A percentile compares a stretch with the other conserved stretches of the same genome.
phyloP scores from a whole-genome alignment of 345 rosid genomes.

The Geranium rotundifolium region DNA sequence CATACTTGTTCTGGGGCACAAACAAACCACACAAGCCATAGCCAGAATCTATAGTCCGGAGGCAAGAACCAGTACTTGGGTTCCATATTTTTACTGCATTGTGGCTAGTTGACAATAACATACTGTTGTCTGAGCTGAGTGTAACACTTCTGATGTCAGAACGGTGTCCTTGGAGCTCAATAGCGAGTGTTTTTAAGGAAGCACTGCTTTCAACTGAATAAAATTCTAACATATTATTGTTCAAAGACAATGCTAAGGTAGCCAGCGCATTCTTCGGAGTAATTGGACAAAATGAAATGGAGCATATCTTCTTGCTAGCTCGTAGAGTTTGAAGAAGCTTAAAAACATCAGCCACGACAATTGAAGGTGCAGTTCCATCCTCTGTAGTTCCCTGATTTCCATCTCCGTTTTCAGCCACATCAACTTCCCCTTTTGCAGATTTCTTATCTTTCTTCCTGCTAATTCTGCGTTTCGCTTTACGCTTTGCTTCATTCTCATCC shows the following conservation, averaged over 20 bases:
- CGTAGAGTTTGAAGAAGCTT: slow-evolving; percentile 68
- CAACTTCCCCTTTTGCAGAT: slow-evolving; percentile 38
- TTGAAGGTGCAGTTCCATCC: slow-evolving; percentile 20
- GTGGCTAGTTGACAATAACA: slow-evolving; percentile 95
- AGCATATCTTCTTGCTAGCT: slow-evolving; percentile 72
- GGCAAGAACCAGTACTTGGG: slow-evolving; percentile 91
- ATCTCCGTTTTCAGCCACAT: slow-evolving; percentile 27
- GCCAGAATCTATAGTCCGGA: slow-evolving; percentile 80
- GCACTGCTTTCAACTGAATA: slow-evolving; percentile 50
- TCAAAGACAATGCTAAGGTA: slow-evolving; percentile 70
- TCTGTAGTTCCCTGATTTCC: slow-evolving; percentile 20
- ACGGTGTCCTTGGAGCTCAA: slow-evolving; percentile 92
- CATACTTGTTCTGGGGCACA: slow-evolving; percentile 67
- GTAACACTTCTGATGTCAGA: slow-evolving; percentile 87
- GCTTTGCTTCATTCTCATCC: slow-evolving; percentile 72
- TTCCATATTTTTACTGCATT: slow-evolving; percentile 87
- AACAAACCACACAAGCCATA: slow-evolving; percentile 90
- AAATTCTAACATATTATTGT: slow-evolving; percentile 74
- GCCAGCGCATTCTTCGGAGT: slow-evolving; percentile 53
- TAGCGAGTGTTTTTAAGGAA: slow-evolving; percentile 40
- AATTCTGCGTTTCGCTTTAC: slow-evolving; percentile 80
- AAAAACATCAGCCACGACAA: slow-evolving; percentile 63
- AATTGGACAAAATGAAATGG: slow-evolving; percentile 65
- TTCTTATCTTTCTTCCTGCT: slow-evolving; percentile 84
- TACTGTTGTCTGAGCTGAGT: slow-evolving; percentile 74